A percentile compares a stretch with the other conserved stretches of the same genome.
Evolutionary conservation across 441 rosid genomes (phyloP).

Genomic region (Pelargonium myrrhifolium): DNA sequence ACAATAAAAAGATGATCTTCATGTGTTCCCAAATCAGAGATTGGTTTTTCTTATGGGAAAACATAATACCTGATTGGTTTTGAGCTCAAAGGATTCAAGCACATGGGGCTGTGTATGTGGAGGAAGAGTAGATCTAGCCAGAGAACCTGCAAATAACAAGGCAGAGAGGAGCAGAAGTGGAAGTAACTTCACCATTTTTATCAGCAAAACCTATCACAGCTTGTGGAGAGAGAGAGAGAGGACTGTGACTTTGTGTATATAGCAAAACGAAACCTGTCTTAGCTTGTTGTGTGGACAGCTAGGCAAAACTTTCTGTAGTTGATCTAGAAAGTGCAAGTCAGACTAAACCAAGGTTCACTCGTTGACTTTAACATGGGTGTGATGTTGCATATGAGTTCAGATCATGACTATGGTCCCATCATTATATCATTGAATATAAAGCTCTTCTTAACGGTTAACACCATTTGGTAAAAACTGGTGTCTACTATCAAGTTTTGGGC

Average conservation of each 20-base stretch:
- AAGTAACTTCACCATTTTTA: background rate
- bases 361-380: too few species aligned
- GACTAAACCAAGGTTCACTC: too few species aligned
- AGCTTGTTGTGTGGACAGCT: too few species aligned
- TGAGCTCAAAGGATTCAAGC: conserved; percentile 10
- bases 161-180: background rate
- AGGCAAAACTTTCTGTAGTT: too few species aligned
- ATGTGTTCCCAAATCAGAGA: background rate
- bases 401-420: too few species aligned
- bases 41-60: background rate
- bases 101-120: conserved; percentile 11
- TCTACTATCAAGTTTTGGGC: too few species aligned
- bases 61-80: conserved; percentile 5
- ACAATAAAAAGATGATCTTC: background rate
- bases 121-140: background rate
- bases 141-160: background rate
- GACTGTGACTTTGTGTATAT: background rate
- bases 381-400: too few species aligned
- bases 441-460: too few species aligned
- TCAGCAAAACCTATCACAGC: background rate
- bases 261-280: too few species aligned
- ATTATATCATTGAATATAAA: too few species aligned
- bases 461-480: too few species aligned
- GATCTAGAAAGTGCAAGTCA: too few species aligned
- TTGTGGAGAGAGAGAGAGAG: background rate